A percentile compares a stretch with the other conserved stretches of the same genome.
These are phyloP conservation scores for Digitaria exilis DNA, from an alignment of 202 grass and related monocot genomes.

Conservation along the genomic window DNA sequence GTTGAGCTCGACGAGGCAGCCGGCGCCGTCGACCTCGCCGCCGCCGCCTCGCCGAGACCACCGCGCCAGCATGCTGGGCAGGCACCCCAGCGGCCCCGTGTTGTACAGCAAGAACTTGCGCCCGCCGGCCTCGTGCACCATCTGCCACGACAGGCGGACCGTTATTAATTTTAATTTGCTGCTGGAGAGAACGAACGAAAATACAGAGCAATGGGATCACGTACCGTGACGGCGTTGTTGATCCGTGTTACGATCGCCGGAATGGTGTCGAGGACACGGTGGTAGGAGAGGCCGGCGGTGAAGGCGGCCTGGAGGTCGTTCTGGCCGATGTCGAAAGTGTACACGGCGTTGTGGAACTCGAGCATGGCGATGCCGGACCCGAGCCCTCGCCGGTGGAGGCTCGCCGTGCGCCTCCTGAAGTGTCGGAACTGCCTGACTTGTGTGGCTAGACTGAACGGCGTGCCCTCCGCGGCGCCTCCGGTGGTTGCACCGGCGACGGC, in stretches of 20 bases:
- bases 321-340: constrained; percentile 54
- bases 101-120: constrained; percentile 57
- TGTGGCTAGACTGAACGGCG: constrained; percentile 37
- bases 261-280: constrained; percentile 33
- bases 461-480: constrained; percentile 10
- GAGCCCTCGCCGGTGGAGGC: constrained; percentile 39
- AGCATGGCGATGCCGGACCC: constrained; percentile 34
- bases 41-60: background rate
- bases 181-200: too few species aligned
- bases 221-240: constrained; percentile 42
- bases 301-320: constrained; percentile 47
- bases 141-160: too few species aligned
- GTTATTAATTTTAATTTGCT: too few species aligned
- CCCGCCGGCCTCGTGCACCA: constrained; percentile 46
- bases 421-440: constrained; percentile 49
- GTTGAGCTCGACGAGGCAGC: constrained; percentile 51
- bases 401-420: constrained; percentile 44
- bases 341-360: constrained; percentile 40
- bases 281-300: constrained; percentile 28
- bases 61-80: constrained; percentile 46
- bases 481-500: constrained; percentile 18
- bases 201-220: too few species aligned
- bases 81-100: constrained; percentile 62
- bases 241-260: constrained; percentile 40
- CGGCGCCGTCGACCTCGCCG: constrained; percentile 32